Base-by-base conservation (phyloP, 176 grass and related monocot species). In the Zizania latifolia region DNA sequence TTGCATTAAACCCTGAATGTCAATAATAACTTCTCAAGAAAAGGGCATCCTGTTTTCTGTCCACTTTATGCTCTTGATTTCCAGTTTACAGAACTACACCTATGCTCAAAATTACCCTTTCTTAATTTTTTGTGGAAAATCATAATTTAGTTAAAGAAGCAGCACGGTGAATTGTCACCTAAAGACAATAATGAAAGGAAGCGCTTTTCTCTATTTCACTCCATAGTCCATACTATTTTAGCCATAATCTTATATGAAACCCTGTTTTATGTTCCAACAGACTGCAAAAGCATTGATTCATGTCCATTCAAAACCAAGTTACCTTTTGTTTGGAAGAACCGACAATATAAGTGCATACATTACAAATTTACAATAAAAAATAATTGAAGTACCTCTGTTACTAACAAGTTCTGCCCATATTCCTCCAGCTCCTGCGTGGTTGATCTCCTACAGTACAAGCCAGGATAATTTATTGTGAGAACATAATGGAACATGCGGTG, bases 351-450 rank as follows among this genome's bases (percentile, higher is more conserved):
- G 15, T 11, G 22, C 11, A 63, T n/a, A 65, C 44, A 22, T 39
- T 11, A 40, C n/a, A n/a, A n/a, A n/a, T n/a, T n/a, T n/a, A n/a
- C 15, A 76, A 54, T 6, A 21, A 54, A 70, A 35, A 81, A 37
- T 36, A 79, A 41, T 10, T 77, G 62, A 29, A 33, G 13, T 89
- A 93, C 94, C 94, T 93, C 94, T 89, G 39, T 97, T 97, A 37
- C 54, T 93, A 30, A 97, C 94, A 72, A 97, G 86, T 65, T 97
- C 94, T 26, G 94, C 88, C 94, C 94, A 97, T 81, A 97, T 80
- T 26, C 94, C 94, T 68, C 94, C 94, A 65, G 94, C 94, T 79
- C 94, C 94, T 71, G 94, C 94, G 81, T 97, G 94, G 61, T 97
- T 97, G 65, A 97, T 97, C 56, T 97, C 94, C 94, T 97, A 56